Conservation (phyloP, 2,329 filamentous ascomycete genomes). For the Phyllosticta citrichinensis region DNA sequence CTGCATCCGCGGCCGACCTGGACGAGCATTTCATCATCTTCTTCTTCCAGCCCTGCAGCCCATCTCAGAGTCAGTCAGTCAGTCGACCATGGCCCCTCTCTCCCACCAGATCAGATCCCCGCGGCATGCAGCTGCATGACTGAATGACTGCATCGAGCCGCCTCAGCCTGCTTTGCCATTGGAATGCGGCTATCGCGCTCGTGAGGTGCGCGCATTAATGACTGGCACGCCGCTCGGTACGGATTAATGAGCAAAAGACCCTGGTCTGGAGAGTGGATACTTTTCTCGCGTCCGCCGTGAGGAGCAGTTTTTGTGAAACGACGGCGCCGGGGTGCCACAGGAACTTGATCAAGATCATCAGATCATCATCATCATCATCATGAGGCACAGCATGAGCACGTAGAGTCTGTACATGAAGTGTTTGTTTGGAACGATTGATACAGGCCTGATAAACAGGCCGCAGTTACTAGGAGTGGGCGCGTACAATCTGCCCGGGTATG, state of each 20-base stretch:
- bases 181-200: not conserved
- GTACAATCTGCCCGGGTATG: constrained; percentile 8
- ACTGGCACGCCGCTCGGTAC: not conserved
- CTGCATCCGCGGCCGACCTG: too few species aligned
- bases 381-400: not conserved
- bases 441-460: not conserved
- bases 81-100: not conserved
- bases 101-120: not conserved
- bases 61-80: not conserved
- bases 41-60: not conserved
- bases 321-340: not conserved
- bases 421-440: not conserved
- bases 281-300: not conserved
- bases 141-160: not conserved
- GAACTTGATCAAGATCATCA: not conserved
- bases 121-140: not conserved
- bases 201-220: not conserved
- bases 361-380: not conserved
- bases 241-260: not conserved
- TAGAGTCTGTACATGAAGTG: too few species aligned
- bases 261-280: not conserved
- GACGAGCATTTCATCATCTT: not conserved
- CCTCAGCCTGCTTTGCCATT: not conserved
- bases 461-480: constrained; percentile 10
- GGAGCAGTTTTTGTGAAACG: not conserved